Conservation (phyloP, 257 asterid species). For the Penstemon barbatus region DNA sequence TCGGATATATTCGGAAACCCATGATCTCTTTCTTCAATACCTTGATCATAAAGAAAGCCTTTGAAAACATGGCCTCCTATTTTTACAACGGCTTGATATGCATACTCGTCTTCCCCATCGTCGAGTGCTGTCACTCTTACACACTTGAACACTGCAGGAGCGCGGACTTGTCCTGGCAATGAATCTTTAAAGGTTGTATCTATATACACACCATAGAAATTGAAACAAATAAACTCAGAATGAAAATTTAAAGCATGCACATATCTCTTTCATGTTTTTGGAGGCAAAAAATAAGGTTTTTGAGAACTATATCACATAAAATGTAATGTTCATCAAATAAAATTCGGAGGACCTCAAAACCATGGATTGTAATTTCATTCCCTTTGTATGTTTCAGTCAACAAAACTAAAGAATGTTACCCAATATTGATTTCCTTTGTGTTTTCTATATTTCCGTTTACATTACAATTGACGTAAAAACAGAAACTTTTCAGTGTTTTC, state of each 20-base stretch:
- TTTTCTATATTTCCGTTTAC: too few relatives aligned
- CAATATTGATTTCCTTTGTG: too few relatives aligned
- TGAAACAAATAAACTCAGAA: not conserved
- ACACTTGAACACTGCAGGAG: slow-evolving; percentile 76
- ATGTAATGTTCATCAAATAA: not conserved
- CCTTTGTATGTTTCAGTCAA: too few relatives aligned
- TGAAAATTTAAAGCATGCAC: not conserved
- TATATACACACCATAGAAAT: not conserved
- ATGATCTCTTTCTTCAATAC: slow-evolving; percentile 44
- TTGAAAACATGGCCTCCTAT: slow-evolving; percentile 87
- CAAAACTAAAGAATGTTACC: too few relatives aligned
- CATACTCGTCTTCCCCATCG: slow-evolving; percentile 76
- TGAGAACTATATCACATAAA: too few relatives aligned
- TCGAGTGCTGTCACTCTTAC: slow-evolving; percentile 66
- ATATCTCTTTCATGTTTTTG: not conserved
- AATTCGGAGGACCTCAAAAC: too few relatives aligned
- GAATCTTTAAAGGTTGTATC: slow-evolving; percentile 56
- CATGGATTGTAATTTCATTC: too few relatives aligned
- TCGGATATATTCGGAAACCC: slow-evolving; percentile 60
- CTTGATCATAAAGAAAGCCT: slow-evolving; percentile 77
- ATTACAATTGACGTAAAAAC: too few relatives aligned
- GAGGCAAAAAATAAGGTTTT: too few relatives aligned
- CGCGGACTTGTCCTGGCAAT: slow-evolving; percentile 72
- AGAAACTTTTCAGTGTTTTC: too few relatives aligned
- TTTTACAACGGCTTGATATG: slow-evolving; percentile 67